Evolutionary conservation across 2,329 filamentous ascomycete genomes (phyloP).

Genomic region (Xylaria hypoxylon): DNA sequence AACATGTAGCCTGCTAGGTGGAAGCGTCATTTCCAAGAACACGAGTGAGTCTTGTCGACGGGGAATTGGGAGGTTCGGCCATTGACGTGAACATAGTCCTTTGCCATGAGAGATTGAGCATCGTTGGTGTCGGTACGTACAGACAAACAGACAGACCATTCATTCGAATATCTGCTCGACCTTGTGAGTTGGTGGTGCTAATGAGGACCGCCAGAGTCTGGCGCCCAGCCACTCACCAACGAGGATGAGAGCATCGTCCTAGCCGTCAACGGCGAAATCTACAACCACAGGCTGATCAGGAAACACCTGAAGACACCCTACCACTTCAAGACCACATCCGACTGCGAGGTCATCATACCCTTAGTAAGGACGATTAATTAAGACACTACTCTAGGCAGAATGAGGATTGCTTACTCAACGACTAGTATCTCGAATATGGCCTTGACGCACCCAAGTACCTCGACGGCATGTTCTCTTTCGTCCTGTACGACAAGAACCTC

Average conservation of each 20-base stretch:
- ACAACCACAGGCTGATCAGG: slow-evolving; percentile 96
- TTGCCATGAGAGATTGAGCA: slow-evolving; percentile 96
- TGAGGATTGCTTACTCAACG: slow-evolving; percentile 28
- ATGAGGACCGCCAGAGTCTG: slow-evolving; percentile 73
- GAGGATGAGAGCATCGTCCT: slow-evolving; percentile 88
- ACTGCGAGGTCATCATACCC: slow-evolving; percentile 99
- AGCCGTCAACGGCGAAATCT: slow-evolving; percentile 99
- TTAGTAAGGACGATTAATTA: slow-evolving; percentile 70
- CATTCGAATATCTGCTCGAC: slow-evolving; percentile 1
- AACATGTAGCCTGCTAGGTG: slow-evolving; percentile 66
- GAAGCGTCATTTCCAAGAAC: slow-evolving; percentile 88
- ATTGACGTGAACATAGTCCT: slow-evolving; percentile 71
- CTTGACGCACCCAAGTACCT: slow-evolving; percentile 92
- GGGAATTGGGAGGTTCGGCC: slow-evolving; percentile 39
- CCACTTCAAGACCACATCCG: slow-evolving; percentile 98
- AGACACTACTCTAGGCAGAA: not conserved
- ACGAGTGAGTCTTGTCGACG: slow-evolving; percentile 75
- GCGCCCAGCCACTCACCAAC: slow-evolving; percentile 95
- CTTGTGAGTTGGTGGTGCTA: not conserved
- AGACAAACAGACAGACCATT: slow-evolving; percentile 7
- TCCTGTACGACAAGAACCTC: slow-evolving; percentile 94
- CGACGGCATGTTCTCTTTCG: slow-evolving; percentile 99
- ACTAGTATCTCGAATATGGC: slow-evolving; percentile 89
- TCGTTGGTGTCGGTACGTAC: slow-evolving; percentile 90
- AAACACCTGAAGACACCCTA: slow-evolving; percentile 86